Conservation (phyloP, 306 rosid species). For the Sicyos edulis region DNA sequence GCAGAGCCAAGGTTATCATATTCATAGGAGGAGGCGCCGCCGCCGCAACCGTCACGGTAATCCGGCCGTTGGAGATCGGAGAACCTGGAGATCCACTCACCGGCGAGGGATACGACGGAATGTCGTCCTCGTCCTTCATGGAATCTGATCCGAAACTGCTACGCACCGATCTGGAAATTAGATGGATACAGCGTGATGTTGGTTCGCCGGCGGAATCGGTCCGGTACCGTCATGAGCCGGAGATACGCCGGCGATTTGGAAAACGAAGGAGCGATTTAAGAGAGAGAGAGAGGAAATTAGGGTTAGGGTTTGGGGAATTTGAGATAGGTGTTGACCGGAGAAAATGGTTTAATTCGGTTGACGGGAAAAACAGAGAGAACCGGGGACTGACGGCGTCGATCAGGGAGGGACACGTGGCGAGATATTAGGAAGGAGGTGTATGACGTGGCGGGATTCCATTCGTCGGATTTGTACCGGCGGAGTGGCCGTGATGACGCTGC, state of each 20-base stretch:
- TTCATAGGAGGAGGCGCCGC: conserved; percentile 35
- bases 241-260: conserved; percentile 28
- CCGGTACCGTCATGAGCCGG: too few species aligned
- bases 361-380: conserved; percentile 45
- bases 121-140: conserved; percentile 90
- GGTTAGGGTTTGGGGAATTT: conserved; percentile 34
- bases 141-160: conserved; percentile 24
- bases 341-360: conserved; percentile 32
- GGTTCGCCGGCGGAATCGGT: conserved; percentile 24
- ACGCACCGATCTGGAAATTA: conserved; percentile 15
- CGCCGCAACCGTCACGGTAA: conserved; percentile 81
- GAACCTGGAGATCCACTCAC: conserved; percentile 64
- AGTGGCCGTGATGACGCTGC: conserved; percentile 29
- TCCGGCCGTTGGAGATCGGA: conserved; percentile 49
- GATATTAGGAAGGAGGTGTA: neutral
- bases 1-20: conserved; percentile 55
- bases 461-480: conserved; percentile 29
- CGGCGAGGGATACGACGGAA: conserved; percentile 62
- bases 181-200: conserved; percentile 12
- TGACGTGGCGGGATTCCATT: conserved; percentile 32
- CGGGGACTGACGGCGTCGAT: conserved; percentile 49
- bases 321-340: conserved; percentile 60
- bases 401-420: conserved; percentile 45
- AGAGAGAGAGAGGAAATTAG: conserved; percentile 21
- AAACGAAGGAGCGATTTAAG: neutral